Conservation (phyloP, 768 basidiomycete genomes). For the Bullera alba region DNA sequence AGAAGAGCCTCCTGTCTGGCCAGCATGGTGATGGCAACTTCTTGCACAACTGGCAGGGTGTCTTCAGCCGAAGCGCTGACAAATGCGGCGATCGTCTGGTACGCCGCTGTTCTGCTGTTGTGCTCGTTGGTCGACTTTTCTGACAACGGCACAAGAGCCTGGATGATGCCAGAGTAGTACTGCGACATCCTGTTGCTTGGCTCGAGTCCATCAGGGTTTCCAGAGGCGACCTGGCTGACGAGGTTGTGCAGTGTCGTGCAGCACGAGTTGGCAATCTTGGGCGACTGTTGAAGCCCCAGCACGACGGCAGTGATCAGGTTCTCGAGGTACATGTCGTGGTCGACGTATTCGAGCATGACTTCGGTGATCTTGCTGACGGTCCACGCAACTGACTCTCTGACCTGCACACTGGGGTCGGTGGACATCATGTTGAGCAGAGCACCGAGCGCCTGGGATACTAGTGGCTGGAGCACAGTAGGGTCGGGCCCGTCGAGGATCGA, state of each 20-base stretch:
- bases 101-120: constrained; percentile 89
- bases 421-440: constrained; percentile 91
- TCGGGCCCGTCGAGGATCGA: constrained; percentile 96
- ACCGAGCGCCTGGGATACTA: constrained; percentile 88
- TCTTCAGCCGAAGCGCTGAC: constrained; percentile 73
- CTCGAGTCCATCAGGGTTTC: constrained; percentile 57
- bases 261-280: constrained; percentile 83
- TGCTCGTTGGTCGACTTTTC: constrained; percentile 83
- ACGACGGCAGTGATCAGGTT: constrained; percentile 77
- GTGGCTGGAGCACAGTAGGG: constrained; percentile 72
- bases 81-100: constrained; percentile 87
- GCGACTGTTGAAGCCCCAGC: constrained; percentile 66
- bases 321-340: constrained; percentile 79
- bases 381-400: constrained; percentile 97
- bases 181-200: constrained; percentile 66
- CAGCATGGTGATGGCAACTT: constrained; percentile 73
- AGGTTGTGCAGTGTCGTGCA: constrained; percentile 97
- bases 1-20: constrained; percentile 83
- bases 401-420: constrained; percentile 67
- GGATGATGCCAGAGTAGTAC: constrained; percentile 80
- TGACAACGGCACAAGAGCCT: constrained; percentile 74
- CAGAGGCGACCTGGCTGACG: constrained; percentile 72
- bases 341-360: constrained; percentile 72
- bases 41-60: constrained; percentile 71
- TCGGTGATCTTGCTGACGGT: constrained; percentile 94